Evolutionary conservation across 2,329 filamentous ascomycete genomes (phyloP), one percentile per base, ranked within the genome.

Genomic region (Alternaria triticimaculans): DNA sequence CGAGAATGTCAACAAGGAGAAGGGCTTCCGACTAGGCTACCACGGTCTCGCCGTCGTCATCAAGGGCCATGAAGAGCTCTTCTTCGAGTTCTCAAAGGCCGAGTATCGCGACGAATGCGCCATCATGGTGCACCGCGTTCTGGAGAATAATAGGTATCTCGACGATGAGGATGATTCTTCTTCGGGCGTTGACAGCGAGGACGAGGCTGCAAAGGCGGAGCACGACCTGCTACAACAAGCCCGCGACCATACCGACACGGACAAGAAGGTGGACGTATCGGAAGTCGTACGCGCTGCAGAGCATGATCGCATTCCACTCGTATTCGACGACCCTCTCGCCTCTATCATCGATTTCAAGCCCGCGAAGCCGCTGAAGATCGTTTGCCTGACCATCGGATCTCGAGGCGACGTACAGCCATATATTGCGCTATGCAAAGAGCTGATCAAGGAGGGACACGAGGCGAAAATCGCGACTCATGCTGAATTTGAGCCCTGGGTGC

Each of bases 321-420:
- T 95, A 2, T 97, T 97, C 70, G 96, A 98, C 75, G 95, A 98
- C 72, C 90, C 92, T 9, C 89, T 90, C 69, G 92, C 93, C 5
- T 97, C 94, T 0, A 91, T 97, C 62, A 86, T 97, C 66, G 93
- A 96, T 70, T 97, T 97, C 82, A 97, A 97, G 80, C 95, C 96
- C 0, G 82, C 88, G 2, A 86, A 92, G 70, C 85, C 94, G 3
- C 83, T 99, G 77, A 90, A 86, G 20, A 92, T 99, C 63, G 97
- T 95, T 2, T 99, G 96, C 77, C 84, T 99, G 41, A 99, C 96
- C 0, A 99, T 99, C 66, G 96, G 96, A 15, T 97, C 95, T 12
- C 88, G 96, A 63, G 96, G 96, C 23, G 96, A 99, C 77, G 95
- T 99, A 5, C 96, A 99, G 78, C 96, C 96, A 1, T 99, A 98